Conservation (phyloP, 1,284 basidiomycete genomes). For the Gomphus sp. region DNA sequence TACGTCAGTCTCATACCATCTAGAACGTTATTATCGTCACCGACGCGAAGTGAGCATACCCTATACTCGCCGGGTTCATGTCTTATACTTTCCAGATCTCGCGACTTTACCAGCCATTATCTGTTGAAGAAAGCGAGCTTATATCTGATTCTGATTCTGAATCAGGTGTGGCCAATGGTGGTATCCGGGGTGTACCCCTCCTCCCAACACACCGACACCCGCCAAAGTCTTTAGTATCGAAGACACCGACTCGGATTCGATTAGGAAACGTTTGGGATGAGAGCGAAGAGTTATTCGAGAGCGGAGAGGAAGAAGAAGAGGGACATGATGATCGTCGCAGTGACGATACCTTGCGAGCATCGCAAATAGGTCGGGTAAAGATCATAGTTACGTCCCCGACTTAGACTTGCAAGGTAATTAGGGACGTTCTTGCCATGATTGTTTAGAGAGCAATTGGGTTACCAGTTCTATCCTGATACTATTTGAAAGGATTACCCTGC, state of each 20-base stretch:
- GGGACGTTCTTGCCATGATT: background rate
- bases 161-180: conserved; percentile 45
- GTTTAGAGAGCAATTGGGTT: conserved; percentile 15
- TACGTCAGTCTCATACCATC: conserved; percentile 32
- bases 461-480: background rate
- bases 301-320: conserved; percentile 55
- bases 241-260: conserved; percentile 19
- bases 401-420: background rate
- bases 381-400: conserved; percentile 6
- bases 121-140: conserved; percentile 26
- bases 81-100: conserved; percentile 41
- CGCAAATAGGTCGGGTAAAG: conserved; percentile 5
- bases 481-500: background rate
- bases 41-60: conserved; percentile 53
- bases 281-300: conserved; percentile 64
- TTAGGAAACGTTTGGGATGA: conserved; percentile 70
- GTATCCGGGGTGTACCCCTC: conserved; percentile 39
- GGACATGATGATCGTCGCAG: conserved; percentile 22
- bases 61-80: conserved; percentile 8
- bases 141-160: conserved; percentile 34
- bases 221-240: conserved; percentile 16
- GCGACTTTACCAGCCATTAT: conserved; percentile 56
- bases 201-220: conserved; percentile 40
- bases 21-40: conserved; percentile 66
- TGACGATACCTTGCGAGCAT: conserved; percentile 13